phyloP scores from a whole-genome alignment of 2,329 filamentous ascomycete species.

The Aspergillus sp. region DNA sequence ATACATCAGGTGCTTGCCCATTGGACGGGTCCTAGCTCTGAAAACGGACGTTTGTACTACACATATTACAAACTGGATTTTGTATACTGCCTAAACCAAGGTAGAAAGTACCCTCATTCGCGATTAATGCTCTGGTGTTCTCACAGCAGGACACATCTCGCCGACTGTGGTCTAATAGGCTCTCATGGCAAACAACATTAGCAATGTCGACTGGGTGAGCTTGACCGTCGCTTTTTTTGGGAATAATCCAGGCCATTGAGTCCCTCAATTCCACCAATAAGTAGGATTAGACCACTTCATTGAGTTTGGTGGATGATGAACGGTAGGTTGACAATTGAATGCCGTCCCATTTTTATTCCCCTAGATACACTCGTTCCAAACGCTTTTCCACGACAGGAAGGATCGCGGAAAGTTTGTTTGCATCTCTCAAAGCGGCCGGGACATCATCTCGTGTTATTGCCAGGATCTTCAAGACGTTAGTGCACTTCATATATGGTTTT shows the following conservation, averaged over 20 bases:
- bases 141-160: neutral
- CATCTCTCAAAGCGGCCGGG: constrained; percentile 67
- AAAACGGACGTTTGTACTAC: neutral
- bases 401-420: constrained; percentile 63
- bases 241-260: too few relatives aligned
- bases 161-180: too few relatives aligned
- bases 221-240: too few relatives aligned
- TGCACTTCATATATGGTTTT: neutral
- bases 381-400: constrained; percentile 62
- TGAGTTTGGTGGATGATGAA: neutral
- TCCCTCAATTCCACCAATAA: neutral
- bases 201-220: too few relatives aligned
- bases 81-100: neutral
- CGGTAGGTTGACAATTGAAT: too few relatives aligned
- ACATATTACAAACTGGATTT: neutral
- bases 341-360: constrained; percentile 6
- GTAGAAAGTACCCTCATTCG: neutral
- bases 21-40: neutral
- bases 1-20: too few relatives aligned
- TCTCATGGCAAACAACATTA: too few relatives aligned
- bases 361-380: constrained; percentile 48
- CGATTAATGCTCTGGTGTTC: neutral
- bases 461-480: constrained; percentile 33
- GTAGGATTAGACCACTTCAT: neutral
- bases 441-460: constrained; percentile 61